A percentile compares a stretch with the other conserved stretches of the same genome.
Conservation (phyloP, 306 rosid genomes). For the Quercus alba region DNA sequence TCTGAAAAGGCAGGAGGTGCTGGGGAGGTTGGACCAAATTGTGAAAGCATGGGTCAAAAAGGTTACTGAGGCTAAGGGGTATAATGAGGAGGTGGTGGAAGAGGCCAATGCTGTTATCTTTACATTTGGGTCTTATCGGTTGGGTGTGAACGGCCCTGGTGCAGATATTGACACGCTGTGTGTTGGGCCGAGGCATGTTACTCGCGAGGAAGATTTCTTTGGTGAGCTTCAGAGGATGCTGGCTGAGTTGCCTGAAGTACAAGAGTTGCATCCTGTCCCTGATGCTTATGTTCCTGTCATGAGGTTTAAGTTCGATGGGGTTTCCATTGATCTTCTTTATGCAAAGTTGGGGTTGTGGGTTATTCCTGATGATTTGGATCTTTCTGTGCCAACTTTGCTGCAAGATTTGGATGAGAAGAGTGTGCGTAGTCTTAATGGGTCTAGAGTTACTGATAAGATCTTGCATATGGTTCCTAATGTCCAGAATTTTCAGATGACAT, state of each 20-base stretch:
- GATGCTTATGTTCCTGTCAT: slow-evolving; percentile 1
- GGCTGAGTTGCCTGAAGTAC: background rate
- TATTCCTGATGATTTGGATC: slow-evolving; percentile 1
- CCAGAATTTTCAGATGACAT: background rate
- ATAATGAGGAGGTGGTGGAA: background rate
- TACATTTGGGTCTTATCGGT: background rate
- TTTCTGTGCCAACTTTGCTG: background rate
- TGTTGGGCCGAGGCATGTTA: slow-evolving; percentile 4
- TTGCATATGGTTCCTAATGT: background rate
- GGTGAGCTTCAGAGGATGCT: background rate
- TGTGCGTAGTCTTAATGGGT: background rate
- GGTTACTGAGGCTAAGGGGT: background rate
- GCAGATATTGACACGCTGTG: slow-evolving; percentile 1
- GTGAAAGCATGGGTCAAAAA: background rate
- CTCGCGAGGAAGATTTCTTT: background rate
- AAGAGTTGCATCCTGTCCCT: background rate
- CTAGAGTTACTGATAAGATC: background rate
- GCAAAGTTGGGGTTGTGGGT: background rate
- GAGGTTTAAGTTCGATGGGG: background rate
- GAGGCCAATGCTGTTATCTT: background rate
- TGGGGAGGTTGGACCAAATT: slow-evolving; percentile 5
- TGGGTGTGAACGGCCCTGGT: background rate
- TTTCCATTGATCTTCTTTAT: slow-evolving; percentile 4
- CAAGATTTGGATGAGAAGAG: background rate
- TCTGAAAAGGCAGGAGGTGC: background rate